Conservation (phyloP, 371 early-diverging fungal species). For the Saksenaea oblongispora region DNA sequence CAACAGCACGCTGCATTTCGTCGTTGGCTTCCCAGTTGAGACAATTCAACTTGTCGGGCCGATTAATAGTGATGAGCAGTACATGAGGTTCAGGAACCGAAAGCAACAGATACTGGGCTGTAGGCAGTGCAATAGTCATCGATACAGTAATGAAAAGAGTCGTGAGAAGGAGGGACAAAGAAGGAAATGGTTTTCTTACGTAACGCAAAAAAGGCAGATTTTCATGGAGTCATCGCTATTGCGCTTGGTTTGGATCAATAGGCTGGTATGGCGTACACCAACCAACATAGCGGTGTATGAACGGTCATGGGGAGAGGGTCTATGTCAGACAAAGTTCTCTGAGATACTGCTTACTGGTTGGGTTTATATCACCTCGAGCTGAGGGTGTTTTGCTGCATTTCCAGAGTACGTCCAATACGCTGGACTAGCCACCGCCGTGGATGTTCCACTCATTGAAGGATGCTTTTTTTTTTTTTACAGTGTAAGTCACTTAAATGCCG, state of each 20-base stretch:
- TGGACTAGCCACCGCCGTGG: too few relatives aligned
- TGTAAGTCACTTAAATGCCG: too few relatives aligned
- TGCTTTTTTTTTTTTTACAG: too few relatives aligned
- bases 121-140: slow-evolving; percentile 28
- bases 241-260: background rate
- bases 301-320: too few relatives aligned
- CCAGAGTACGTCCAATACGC: too few relatives aligned
- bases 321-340: too few relatives aligned
- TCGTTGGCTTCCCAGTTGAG: slow-evolving; percentile 42
- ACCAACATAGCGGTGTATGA: too few relatives aligned
- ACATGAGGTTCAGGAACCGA: slow-evolving; percentile 40
- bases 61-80: slow-evolving; percentile 49
- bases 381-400: too few relatives aligned
- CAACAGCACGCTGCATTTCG: slow-evolving; percentile 38
- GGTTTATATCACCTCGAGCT: too few relatives aligned
- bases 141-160: background rate
- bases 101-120: slow-evolving; percentile 33
- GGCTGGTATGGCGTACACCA: too few relatives aligned
- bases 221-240: background rate
- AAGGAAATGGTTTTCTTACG: background rate
- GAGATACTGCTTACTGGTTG: too few relatives aligned
- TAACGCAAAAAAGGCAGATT: background rate
- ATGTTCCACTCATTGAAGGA: too few relatives aligned
- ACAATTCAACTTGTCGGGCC: slow-evolving; percentile 46
- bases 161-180: background rate